Percentiles rank a stretch among this genome's conserved stretches.
phyloP scores from a whole-genome alignment of 805 yeast species.

The Osmozyma mogii region DNA sequence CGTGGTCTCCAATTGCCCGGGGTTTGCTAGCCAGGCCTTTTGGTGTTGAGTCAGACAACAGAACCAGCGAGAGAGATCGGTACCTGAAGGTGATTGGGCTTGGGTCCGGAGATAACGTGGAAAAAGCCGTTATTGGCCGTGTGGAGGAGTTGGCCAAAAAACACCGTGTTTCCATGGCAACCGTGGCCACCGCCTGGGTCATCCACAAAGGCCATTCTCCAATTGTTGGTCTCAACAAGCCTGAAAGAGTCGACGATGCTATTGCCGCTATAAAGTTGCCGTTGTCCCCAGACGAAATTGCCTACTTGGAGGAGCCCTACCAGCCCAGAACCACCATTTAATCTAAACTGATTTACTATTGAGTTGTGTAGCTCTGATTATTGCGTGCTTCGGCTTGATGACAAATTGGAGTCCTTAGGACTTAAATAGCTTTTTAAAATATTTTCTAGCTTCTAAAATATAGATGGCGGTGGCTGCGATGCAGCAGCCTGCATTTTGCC shows the following conservation, averaged over 20 bases:
- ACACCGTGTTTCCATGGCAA: slow-evolving; percentile 44
- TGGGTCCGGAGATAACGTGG: slow-evolving; percentile 2
- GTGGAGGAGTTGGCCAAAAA: slow-evolving; percentile 48
- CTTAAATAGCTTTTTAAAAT: no score
- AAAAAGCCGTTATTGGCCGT: slow-evolving; percentile 29
- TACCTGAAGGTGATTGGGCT: slow-evolving; percentile 6
- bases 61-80: slow-evolving; percentile 1
- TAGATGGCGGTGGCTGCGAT: no score
- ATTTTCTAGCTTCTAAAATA: no score
- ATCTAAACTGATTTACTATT: no score
- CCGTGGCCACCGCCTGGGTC: slow-evolving; percentile 47
- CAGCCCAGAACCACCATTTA: no score
- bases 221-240: slow-evolving; percentile 45
- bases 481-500: no score
- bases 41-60: slow-evolving; percentile 3
- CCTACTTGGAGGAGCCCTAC: slow-evolving; percentile 32
- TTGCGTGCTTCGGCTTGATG: no score
- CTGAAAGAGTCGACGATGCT: slow-evolving; percentile 46
- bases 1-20: slow-evolving; percentile 54
- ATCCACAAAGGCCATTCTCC: slow-evolving; percentile 45
- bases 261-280: slow-evolving; percentile 32
- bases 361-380: no score
- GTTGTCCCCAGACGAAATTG: slow-evolving; percentile 29
- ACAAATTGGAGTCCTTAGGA: no score
- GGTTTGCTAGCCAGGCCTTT: slow-evolving; percentile 48